phyloP scores from a whole-genome alignment of 2,329 filamentous ascomycete species.

The Monilinia fructigena region DNA sequence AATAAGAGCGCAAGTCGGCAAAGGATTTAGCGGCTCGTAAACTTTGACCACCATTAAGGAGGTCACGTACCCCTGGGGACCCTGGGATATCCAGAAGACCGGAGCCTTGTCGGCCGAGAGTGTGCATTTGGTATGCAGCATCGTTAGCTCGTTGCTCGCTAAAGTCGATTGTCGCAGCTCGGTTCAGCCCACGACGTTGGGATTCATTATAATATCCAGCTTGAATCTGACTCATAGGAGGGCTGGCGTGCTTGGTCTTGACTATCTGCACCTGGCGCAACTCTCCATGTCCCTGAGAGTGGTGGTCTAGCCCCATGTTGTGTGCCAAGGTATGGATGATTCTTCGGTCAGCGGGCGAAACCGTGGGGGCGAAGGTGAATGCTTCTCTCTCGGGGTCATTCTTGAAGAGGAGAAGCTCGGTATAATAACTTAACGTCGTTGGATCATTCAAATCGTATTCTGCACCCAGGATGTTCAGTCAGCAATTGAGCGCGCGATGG shows the following conservation, averaged over 20 bases:
- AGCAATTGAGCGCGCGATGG: background rate
- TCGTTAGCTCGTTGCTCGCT: slow-evolving; percentile 70
- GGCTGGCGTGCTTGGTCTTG: slow-evolving; percentile 47
- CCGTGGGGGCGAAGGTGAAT: slow-evolving; percentile 76
- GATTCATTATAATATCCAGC: slow-evolving; percentile 65
- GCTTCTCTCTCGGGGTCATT: slow-evolving; percentile 74
- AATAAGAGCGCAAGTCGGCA: slow-evolving; percentile 91
- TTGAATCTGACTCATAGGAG: slow-evolving; percentile 43
- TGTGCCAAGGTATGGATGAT: slow-evolving; percentile 93
- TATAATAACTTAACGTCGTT: slow-evolving; percentile 82
- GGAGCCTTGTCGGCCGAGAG: slow-evolving; percentile 76
- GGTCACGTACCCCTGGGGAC: slow-evolving; percentile 61
- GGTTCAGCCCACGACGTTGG: slow-evolving; percentile 80
- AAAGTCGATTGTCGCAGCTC: slow-evolving; percentile 97
- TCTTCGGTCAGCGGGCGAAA: slow-evolving; percentile 80
- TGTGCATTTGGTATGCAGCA: slow-evolving; percentile 68
- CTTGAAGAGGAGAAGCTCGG: slow-evolving; percentile 85
- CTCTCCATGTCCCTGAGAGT: slow-evolving; percentile 84
- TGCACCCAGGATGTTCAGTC: slow-evolving; percentile 25
- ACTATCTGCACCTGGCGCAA: slow-evolving; percentile 88
- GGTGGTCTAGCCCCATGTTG: slow-evolving; percentile 88
- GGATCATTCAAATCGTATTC: slow-evolving; percentile 90
- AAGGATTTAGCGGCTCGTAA: slow-evolving; percentile 94
- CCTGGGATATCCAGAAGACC: slow-evolving; percentile 84
- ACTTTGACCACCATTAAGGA: slow-evolving; percentile 67